Evolutionary conservation across 768 basidiomycete genomes (phyloP), one percentile per base, ranked within the genome.

Genomic region (Sarcomyxa edulis): DNA sequence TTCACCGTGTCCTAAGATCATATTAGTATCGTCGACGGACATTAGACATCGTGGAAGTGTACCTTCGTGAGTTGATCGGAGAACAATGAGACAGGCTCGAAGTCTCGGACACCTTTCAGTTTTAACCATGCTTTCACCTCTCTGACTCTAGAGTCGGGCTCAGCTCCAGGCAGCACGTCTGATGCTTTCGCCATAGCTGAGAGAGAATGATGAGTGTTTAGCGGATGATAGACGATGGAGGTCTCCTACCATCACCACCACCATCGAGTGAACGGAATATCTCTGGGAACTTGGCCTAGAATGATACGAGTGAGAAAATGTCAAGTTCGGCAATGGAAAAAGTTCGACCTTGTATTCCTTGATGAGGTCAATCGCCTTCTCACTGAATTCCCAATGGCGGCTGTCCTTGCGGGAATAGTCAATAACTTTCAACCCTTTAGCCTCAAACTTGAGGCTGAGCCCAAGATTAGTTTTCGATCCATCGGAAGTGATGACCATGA

Each of bases 401-500:
- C 82, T 84, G 20, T 83, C 78, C 61, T 95, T 94, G 44, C 78
- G 73, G 6, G 92, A 84, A 60, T 96, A 97, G 45, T 89, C 87
- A 31, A 96, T 71, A 1, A 99, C 96, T 61, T 98, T 99, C 50
- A 92, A 59, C 7, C 81, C 76, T 61, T 96, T 98, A 9, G 79
- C 87, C 53, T 99, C 96, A 46, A 96, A 99, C 58, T 99, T 99
- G 48, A 99, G 74, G 55, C 88, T 90, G 28, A 99, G 72, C 2
- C 96, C 96, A 21, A 98, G 63, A 55, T 99, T 98, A 39, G 72
- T 76, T 66, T 96, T 97, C 42, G 76, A 70, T 7, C 74, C 74
- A 51, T 90, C 90, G 1, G 74, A 65, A 0, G 76, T 76, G 40
- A 90, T 59, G 28, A 97, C 88, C 80, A 97, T 82, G 54, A 97